These are phyloP conservation scores for Penicillium psychrosexuale DNA, from an alignment of 2,329 filamentous ascomycete species.

Conservation along the genomic window DNA sequence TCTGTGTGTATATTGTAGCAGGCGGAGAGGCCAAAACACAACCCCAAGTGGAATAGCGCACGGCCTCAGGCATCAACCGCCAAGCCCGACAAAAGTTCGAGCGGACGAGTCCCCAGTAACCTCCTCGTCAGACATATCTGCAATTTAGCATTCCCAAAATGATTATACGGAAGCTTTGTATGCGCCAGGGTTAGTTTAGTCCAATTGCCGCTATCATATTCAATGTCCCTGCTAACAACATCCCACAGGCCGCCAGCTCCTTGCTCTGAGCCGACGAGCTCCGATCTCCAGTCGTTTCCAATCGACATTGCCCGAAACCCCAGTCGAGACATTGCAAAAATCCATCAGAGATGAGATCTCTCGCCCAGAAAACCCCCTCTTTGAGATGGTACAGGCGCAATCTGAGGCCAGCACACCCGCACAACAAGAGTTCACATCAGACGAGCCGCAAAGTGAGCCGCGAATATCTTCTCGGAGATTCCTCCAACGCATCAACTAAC, in stretches of 20 bases:
- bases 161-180: constrained; percentile 42
- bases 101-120: constrained; percentile 24
- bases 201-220: background rate
- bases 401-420: background rate
- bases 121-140: constrained; percentile 15
- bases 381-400: constrained; percentile 12
- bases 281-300: constrained; percentile 34
- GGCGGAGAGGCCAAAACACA: constrained; percentile 8
- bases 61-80: constrained; percentile 30
- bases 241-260: constrained; percentile 37
- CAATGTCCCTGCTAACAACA: constrained; percentile 12
- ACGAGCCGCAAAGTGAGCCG: constrained; percentile 27
- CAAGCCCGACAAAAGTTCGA: constrained; percentile 40
- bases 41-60: constrained; percentile 6
- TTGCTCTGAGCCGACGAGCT: constrained; percentile 33
- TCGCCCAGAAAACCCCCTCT: constrained; percentile 14
- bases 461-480: background rate
- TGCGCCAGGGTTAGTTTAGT: constrained; percentile 40
- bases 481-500: background rate
- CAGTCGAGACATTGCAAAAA: constrained; percentile 26
- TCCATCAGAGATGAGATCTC: constrained; percentile 4
- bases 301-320: constrained; percentile 29
- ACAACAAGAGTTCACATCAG: background rate
- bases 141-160: constrained; percentile 29
- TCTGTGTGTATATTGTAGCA: background rate